Conservation (phyloP, 257 asterid genomes). For the Euphrasia confusa region DNA sequence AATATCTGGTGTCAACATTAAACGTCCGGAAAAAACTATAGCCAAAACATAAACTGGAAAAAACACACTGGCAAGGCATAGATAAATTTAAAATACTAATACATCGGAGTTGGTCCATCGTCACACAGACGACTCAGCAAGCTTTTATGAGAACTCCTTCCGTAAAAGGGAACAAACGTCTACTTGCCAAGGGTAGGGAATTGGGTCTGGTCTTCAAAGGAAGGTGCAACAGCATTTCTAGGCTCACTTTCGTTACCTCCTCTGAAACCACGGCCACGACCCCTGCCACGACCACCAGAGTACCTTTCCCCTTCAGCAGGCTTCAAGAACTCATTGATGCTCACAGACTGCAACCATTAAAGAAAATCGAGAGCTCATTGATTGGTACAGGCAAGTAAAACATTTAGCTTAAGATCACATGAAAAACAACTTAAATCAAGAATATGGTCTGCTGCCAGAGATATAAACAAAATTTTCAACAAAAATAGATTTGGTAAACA, state of each 20-base stretch:
- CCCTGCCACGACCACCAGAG: conserved; percentile 50
- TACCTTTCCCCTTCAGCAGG: conserved; percentile 76
- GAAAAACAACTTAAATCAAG: not conserved
- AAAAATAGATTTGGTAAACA: too few relatives aligned
- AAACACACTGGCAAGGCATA: conserved; percentile 12
- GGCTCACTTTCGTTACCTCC: conserved; percentile 40
- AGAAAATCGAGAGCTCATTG: not conserved
- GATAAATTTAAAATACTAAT: conserved; percentile 1
- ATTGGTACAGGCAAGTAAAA: not conserved
- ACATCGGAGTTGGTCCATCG: conserved; percentile 12
- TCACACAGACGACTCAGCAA: conserved; percentile 25
- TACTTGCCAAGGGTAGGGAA: conserved; percentile 80
- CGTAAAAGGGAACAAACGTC: conserved; percentile 27
- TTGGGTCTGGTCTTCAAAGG: conserved; percentile 66
- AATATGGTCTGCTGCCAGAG: not conserved
- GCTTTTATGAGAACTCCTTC: conserved; percentile 21
- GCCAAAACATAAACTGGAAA: not conserved
- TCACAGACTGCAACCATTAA: conserved; percentile 50
- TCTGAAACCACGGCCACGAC: conserved; percentile 61
- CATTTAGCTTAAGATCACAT: not conserved
- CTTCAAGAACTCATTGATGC: conserved; percentile 87
- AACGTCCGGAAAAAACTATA: conserved; percentile 8
- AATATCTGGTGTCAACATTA: conserved; percentile 17
- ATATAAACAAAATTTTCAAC: too few relatives aligned
- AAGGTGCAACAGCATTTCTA: conserved; percentile 46